A percentile compares a stretch with the other conserved stretches of the same genome.
Evolutionary conservation across 805 yeast genomes (phyloP).

Genomic region (Lipomyces mesembrius): DNA sequence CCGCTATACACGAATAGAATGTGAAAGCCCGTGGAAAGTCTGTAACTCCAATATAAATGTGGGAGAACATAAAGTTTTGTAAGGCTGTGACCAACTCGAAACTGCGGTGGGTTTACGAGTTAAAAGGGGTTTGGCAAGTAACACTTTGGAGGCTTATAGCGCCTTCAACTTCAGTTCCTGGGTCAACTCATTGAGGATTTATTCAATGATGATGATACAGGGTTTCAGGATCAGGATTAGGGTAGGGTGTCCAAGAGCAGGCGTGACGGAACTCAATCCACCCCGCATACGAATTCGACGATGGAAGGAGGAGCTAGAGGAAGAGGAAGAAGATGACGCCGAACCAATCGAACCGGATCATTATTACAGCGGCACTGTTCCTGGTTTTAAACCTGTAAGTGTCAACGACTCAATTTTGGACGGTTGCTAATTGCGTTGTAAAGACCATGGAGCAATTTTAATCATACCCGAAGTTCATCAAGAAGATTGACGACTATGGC

Average conservation of each 20-base stretch:
- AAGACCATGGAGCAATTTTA: slow-evolving; percentile 59
- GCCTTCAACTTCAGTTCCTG: not conserved
- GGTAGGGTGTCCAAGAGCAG: no score
- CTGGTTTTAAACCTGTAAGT: slow-evolving; percentile 43
- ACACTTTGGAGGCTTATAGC: no score
- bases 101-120: no score
- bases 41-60: no score
- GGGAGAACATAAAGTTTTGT: no score
- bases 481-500: slow-evolving; percentile 67
- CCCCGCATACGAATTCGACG: not conserved
- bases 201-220: not conserved
- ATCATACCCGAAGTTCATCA: slow-evolving; percentile 69
- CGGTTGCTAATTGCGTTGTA: slow-evolving; percentile 1
- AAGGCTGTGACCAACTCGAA: no score
- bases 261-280: not conserved
- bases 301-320: not conserved
- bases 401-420: not conserved
- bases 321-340: slow-evolving; percentile 43
- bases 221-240: no score
- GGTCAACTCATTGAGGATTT: not conserved
- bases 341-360: slow-evolving; percentile 37
- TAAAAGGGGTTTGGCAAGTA: no score
- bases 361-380: slow-evolving; percentile 38
- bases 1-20: no score
- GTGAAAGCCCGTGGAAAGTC: no score